Conservation (phyloP, 2,329 filamentous ascomycete genomes). For the Aspergillus terreus region DNA sequence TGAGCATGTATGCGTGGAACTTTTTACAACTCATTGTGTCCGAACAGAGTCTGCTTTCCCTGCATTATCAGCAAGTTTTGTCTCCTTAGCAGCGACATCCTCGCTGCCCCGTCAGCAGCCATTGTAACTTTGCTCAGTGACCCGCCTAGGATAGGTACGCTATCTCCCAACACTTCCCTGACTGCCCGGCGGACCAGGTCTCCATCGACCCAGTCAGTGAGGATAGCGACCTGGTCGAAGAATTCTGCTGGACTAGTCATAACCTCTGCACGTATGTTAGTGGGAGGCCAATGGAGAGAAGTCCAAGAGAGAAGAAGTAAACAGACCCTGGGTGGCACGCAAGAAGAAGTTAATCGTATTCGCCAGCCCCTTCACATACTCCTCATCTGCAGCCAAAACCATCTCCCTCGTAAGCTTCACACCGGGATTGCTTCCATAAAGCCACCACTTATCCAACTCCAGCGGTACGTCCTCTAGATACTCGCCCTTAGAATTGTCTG, state of each 20-base stretch:
- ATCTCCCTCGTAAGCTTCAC: not conserved
- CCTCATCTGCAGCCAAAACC: not conserved
- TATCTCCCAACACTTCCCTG: not conserved
- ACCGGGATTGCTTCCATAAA: not conserved
- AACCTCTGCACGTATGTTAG: not conserved
- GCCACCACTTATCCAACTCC: not conserved
- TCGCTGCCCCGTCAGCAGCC: not conserved
- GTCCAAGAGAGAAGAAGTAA: not conserved
- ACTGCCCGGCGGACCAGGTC: not conserved
- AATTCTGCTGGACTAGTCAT: not conserved
- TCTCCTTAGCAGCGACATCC: conserved; percentile 2
- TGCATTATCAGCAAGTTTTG: not conserved
- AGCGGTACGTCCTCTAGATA: not conserved
- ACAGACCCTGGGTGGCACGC: not conserved
- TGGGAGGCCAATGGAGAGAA: not conserved
- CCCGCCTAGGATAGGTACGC: not conserved
- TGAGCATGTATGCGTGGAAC: not conserved
- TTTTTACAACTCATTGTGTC: not conserved
- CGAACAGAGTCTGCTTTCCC: not conserved
- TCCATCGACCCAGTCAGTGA: not conserved
- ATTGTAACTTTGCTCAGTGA: not conserved
- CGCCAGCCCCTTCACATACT: not conserved
- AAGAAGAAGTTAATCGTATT: not conserved
- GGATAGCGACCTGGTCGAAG: not conserved
- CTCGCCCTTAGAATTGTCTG: not conserved